Evolutionary conservation across 2,329 filamentous ascomycete genomes (phyloP).

Genomic region (Colletotrichum sp.): DNA sequence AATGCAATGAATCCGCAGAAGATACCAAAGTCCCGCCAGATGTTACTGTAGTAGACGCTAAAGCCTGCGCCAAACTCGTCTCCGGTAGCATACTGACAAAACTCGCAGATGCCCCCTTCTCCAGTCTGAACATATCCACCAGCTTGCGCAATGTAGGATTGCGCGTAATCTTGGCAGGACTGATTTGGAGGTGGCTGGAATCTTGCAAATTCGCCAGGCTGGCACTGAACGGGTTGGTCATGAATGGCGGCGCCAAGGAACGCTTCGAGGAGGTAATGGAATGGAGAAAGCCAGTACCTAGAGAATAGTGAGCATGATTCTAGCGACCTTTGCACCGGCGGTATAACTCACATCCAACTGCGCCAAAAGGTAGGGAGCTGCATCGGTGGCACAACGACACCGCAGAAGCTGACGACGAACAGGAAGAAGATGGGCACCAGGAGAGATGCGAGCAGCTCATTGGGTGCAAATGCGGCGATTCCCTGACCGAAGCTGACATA

Average conservation of each 20-base stretch:
- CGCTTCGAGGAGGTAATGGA: constrained; percentile 69
- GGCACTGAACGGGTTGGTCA: constrained; percentile 60
- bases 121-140: constrained; percentile 67
- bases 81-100: constrained; percentile 66
- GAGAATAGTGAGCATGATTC: neutral
- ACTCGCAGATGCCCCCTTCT: constrained; percentile 64
- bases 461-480: constrained; percentile 70
- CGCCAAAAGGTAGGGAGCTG: constrained; percentile 69
- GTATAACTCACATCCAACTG: constrained; percentile 52
- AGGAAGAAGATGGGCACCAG: constrained; percentile 74
- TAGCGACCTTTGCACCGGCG: neutral
- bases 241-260: constrained; percentile 63
- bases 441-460: constrained; percentile 69
- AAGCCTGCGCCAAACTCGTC: constrained; percentile 65
- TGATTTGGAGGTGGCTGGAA: constrained; percentile 64
- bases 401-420: constrained; percentile 74
- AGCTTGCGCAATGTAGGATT: constrained; percentile 52
- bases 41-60: constrained; percentile 64
- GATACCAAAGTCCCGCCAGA: constrained; percentile 72
- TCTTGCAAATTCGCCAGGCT: constrained; percentile 60
- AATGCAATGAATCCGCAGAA: constrained; percentile 69
- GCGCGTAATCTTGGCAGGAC: constrained; percentile 65
- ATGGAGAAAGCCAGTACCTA: constrained; percentile 68
- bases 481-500: constrained; percentile 71
- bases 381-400: constrained; percentile 68